Percentiles rank a stretch among this genome's conserved stretches.
These are phyloP conservation scores for Aurifilum marmelostoma DNA, from an alignment of 2,329 filamentous ascomycete genomes.

Conservation along the genomic window DNA sequence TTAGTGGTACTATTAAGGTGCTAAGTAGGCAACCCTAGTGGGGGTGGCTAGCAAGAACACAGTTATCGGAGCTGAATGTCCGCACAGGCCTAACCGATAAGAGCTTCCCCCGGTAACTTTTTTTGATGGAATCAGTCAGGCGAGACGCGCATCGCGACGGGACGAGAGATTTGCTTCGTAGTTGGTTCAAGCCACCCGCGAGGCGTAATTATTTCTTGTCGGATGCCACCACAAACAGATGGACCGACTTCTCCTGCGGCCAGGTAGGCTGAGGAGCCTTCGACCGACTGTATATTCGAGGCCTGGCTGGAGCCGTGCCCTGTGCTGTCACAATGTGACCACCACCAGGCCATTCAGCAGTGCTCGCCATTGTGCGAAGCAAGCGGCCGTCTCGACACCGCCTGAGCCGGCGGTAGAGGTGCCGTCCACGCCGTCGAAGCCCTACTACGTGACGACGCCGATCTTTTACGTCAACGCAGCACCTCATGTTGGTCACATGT, in stretches of 20 bases:
- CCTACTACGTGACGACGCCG: constrained; percentile 92
- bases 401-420: constrained; percentile 4
- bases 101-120: constrained; percentile 13
- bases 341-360: constrained; percentile 7
- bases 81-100: constrained; percentile 26
- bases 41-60: not conserved
- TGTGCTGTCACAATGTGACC: constrained; percentile 26
- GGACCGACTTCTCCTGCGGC: constrained; percentile 24
- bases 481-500: constrained; percentile 93
- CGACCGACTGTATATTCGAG: constrained; percentile 14
- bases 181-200: not conserved
- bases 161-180: not conserved
- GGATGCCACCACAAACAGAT: constrained; percentile 19
- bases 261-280: constrained; percentile 25
- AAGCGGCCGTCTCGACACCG: not conserved
- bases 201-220: not conserved
- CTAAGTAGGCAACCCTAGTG: not conserved
- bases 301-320: constrained; percentile 21
- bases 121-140: not conserved
- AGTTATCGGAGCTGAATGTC: constrained; percentile 11
- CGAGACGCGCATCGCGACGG: not conserved
- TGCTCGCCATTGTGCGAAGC: constrained; percentile 15
- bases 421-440: constrained; percentile 63
- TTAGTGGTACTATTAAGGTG: not conserved
- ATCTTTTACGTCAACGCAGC: constrained; percentile 99